Percentiles rank a stretch among this genome's conserved stretches.
Conservation (phyloP, 1,284 basidiomycete species). For the Cryptococcus hybrid region DNA sequence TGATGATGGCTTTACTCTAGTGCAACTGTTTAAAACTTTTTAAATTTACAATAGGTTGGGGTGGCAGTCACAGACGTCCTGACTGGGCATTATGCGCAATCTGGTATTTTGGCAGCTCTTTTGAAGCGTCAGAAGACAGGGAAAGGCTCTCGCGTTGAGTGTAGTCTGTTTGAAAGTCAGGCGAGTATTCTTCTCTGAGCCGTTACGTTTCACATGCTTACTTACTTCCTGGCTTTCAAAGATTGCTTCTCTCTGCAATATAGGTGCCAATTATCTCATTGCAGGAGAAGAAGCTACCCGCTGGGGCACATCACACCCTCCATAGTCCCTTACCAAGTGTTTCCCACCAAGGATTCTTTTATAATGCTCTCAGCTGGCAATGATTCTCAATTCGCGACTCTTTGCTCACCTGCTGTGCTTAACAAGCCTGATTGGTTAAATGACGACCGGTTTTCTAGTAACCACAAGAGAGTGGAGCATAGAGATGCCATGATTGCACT, state of each 20-base stretch:
- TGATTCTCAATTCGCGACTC: conserved; percentile 67
- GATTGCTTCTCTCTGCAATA: conserved; percentile 89
- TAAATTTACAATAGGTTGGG: conserved; percentile 56
- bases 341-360: conserved; percentile 83
- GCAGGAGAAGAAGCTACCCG: conserved; percentile 80
- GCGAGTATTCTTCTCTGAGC: conserved; percentile 49
- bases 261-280: conserved; percentile 90
- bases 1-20: background rate
- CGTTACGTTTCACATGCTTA: background rate
- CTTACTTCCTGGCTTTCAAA: conserved; percentile 37
- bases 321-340: conserved; percentile 88
- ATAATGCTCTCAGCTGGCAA: conserved; percentile 94
- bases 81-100: conserved; percentile 80
- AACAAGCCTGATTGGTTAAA: conserved; percentile 37
- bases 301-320: conserved; percentile 85
- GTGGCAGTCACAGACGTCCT: conserved; percentile 84
- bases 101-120: conserved; percentile 87
- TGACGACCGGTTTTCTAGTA: conserved; percentile 64
- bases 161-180: conserved; percentile 82
- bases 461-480: conserved; percentile 72
- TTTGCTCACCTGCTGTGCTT: conserved; percentile 42
- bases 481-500: conserved; percentile 68
- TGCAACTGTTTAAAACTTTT: background rate
- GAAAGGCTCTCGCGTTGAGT: conserved; percentile 85
- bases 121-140: conserved; percentile 80